These are phyloP conservation scores for Penicillium sclerotiorum DNA, from an alignment of 2,329 filamentous ascomycete species.

Conservation along the genomic window DNA sequence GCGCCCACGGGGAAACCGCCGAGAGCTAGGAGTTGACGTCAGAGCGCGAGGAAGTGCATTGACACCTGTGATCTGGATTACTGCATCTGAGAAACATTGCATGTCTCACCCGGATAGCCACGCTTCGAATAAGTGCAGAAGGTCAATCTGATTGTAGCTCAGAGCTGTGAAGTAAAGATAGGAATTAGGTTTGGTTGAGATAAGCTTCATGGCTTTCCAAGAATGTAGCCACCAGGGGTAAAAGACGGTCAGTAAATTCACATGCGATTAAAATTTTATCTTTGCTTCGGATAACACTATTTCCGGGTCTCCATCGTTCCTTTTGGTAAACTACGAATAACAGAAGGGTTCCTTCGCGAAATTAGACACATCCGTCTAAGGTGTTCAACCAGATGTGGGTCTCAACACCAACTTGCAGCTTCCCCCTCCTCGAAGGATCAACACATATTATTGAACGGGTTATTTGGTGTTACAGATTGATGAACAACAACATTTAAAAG, in stretches of 20 bases:
- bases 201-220: background rate
- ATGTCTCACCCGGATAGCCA: slow-evolving; percentile 12
- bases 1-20: slow-evolving; percentile 2
- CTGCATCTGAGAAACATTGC: slow-evolving; percentile 8
- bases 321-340: too few species aligned
- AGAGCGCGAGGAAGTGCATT: slow-evolving; percentile 2
- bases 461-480: background rate
- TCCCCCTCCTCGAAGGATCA: background rate
- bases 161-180: background rate
- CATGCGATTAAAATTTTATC: background rate
- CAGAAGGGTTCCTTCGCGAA: background rate
- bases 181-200: background rate
- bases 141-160: background rate
- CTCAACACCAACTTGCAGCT: background rate
- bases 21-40: slow-evolving; percentile 8
- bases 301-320: background rate
- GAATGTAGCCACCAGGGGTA: background rate
- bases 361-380: background rate
- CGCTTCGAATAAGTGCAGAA: background rate
- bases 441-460: background rate
- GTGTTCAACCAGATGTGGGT: background rate
- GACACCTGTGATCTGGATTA: background rate
- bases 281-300: background rate
- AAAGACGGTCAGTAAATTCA: background rate
- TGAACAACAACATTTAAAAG: background rate